A percentile compares a stretch with the other conserved stretches of the same genome.
Conservation (phyloP, 2,329 filamentous ascomycete species). For the Cladosporium sp. region DNA sequence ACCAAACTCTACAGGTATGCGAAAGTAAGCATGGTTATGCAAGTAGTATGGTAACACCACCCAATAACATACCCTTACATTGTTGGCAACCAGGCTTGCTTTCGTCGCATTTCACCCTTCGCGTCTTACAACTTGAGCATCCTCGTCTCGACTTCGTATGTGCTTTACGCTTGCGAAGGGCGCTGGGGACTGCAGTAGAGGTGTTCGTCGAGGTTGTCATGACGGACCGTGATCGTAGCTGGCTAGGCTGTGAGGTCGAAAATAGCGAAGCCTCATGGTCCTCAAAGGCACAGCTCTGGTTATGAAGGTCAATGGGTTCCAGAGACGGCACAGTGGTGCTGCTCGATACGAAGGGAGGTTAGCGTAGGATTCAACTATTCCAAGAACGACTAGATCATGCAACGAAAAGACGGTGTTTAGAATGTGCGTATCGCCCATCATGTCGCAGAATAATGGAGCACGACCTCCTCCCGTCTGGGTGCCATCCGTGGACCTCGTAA, state of each 20-base stretch:
- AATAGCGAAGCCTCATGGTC: not conserved
- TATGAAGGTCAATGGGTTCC: not conserved
- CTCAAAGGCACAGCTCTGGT: not conserved
- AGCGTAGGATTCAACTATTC: slow-evolving; percentile 7
- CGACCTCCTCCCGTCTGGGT: not conserved
- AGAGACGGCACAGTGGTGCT: not conserved
- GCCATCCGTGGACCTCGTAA: too few relatives aligned
- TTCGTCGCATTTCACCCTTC: slow-evolving; percentile 62
- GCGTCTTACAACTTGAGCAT: slow-evolving; percentile 60
- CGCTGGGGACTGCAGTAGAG: not conserved
- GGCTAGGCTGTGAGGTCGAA: not conserved
- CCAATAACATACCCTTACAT: slow-evolving; percentile 40
- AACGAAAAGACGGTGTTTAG: not conserved
- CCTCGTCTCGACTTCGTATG: slow-evolving; percentile 59
- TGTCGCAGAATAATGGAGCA: not conserved
- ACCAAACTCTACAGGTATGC: slow-evolving; percentile 38
- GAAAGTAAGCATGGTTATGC: not conserved
- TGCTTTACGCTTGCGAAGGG: slow-evolving; percentile 28
- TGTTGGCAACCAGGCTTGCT: slow-evolving; percentile 52
- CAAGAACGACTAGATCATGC: not conserved
- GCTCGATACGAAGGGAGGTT: slow-evolving; percentile 13
- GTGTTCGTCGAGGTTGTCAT: not conserved
- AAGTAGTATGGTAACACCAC: too few relatives aligned
- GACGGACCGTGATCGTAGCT: not conserved
- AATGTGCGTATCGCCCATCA: not conserved